Evolutionary conservation across 2,329 filamentous ascomycete genomes (phyloP), one percentile per base, ranked within the genome.

Genomic region (Amphichorda felina): DNA sequence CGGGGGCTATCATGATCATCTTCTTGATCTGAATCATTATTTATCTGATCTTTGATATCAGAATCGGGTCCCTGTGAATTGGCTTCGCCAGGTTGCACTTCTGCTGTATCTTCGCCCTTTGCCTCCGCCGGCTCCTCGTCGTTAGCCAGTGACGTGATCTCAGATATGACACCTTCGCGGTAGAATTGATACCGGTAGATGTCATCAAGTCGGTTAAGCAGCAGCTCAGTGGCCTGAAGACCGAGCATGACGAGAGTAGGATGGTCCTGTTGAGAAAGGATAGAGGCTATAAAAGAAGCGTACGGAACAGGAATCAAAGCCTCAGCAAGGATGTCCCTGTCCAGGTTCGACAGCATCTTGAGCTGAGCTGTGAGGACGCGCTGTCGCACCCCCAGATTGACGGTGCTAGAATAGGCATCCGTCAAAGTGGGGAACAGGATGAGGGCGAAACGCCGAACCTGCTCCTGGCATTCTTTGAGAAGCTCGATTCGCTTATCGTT

Each of bases 171-270:
- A 25, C 91, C 91, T 60, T 98, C 93, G 1, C 91, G 83, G 51
- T 98, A 94, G 46, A 98, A 89, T 48, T 98, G 93, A 49, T 95
- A 94, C 18, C 85, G 79, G 52, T 98, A 98, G 21, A 96, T 83
- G 16, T 79, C 70, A 42, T 88, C 85, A 5, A 98, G 65, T 14
- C 93, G 79, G 48, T 79, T 80, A 40, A 95, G 71, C 1, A 98
- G 70, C 5, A 98, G 66, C 54, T 95, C 88, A 0, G 89, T 84
- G 26, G 88, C 89, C 50, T 94, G 85, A 13, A 98, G 65, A 14
- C 86, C 89, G 44, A 80, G 82, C 42, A 87, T 83, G 8, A 96
- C 87, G 5, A 98, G 66, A 2, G 80, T 80, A 1, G 85, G 74
- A 46, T 98, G 88, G 48, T 98, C 93, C 54, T 94, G 82, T 49